A percentile compares a stretch with the other conserved stretches of the same genome.
Conservation (phyloP, 1,284 basidiomycete species). For the Ceratobasidium sp. region DNA sequence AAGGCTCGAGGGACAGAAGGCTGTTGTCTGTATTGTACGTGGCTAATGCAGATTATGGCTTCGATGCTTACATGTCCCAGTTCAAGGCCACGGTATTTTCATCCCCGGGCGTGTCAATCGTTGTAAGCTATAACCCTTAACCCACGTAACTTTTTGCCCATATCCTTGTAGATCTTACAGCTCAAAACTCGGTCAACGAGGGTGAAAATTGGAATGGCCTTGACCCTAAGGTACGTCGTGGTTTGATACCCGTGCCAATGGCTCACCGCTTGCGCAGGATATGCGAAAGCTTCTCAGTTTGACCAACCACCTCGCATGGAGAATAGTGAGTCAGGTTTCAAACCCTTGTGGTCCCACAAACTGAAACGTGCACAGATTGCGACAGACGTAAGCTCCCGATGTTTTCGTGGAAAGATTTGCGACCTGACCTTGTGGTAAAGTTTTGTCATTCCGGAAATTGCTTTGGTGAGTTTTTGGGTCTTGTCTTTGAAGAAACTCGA, state of each 20-base stretch:
- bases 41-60: background rate
- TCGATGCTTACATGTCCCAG: background rate
- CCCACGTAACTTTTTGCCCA: background rate
- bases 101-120: background rate
- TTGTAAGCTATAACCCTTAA: background rate
- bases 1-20: background rate
- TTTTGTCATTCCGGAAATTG: conserved; percentile 6
- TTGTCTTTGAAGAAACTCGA: background rate
- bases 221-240: background rate
- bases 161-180: background rate
- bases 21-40: background rate
- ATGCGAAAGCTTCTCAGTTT: background rate
- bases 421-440: background rate
- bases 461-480: background rate
- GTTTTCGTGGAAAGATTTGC: too few species aligned
- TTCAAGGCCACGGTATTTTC: background rate
- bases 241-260: background rate
- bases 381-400: background rate
- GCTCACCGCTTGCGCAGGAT: background rate
- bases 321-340: background rate
- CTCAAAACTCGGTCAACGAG: background rate
- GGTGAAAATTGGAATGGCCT: background rate
- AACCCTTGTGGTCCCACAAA: too few species aligned
- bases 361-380: background rate
- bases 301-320: background rate